Evolutionary conservation across 169 alveolate species (phyloP).

Genomic region (Babesia caballi): DNA sequence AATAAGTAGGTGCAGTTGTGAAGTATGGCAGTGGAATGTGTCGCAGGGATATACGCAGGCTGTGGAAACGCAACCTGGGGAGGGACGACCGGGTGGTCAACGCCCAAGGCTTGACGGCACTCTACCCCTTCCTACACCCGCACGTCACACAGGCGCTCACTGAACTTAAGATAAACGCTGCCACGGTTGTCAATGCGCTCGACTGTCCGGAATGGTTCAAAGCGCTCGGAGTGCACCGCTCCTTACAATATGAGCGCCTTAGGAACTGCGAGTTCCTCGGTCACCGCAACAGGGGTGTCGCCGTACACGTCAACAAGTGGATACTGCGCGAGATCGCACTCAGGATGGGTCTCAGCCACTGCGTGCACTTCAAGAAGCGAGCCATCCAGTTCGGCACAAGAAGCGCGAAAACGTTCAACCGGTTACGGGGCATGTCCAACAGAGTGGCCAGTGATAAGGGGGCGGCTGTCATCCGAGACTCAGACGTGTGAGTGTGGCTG

Average conservation of each 20-base stretch:
- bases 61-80: conserved; percentile 73
- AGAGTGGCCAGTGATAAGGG: conserved; percentile 62
- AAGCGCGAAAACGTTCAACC: conserved; percentile 52
- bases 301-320: conserved; percentile 68
- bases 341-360: conserved; percentile 44
- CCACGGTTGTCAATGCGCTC: conserved; percentile 37
- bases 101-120: conserved; percentile 33
- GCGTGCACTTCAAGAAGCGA: conserved; percentile 69
- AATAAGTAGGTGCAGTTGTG: conserved; percentile 12
- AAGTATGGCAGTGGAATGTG: not conserved
- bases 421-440: conserved; percentile 53
- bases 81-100: conserved; percentile 72
- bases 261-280: conserved; percentile 41
- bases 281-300: not conserved
- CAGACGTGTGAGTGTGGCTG: not conserved
- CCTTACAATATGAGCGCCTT: conserved; percentile 4
- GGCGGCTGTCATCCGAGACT: not conserved
- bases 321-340: conserved; percentile 66
- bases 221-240: conserved; percentile 19
- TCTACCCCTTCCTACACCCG: conserved; percentile 56
- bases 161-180: conserved; percentile 39
- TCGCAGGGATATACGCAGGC: conserved; percentile 63
- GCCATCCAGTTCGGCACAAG: conserved; percentile 78
- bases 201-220: conserved; percentile 58
- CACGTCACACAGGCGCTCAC: conserved; percentile 30